Evolutionary conservation across 495 filamentous ascomycete species (phyloP).

Genomic region (Tuber calosporum): DNA sequence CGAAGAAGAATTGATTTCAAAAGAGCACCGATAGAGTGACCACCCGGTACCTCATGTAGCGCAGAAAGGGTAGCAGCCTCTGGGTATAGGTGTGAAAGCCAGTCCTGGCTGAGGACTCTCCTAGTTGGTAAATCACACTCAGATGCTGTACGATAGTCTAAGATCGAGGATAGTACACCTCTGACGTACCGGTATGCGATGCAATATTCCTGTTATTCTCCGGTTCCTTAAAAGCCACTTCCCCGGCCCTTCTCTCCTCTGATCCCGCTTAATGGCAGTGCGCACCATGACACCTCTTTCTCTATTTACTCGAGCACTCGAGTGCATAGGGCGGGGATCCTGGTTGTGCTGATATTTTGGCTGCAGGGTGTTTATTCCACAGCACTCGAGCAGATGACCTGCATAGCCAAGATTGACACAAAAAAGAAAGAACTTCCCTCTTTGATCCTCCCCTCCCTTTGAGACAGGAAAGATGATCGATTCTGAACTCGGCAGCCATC

Average conservation of each 20-base stretch:
- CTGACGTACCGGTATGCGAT: neutral
- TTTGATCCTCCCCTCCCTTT: neutral
- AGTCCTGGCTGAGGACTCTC: neutral
- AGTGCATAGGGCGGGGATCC: neutral
- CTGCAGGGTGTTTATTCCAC: slow-evolving; percentile 15
- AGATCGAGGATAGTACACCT: neutral
- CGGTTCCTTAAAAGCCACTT: neutral
- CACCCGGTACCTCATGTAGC: neutral
- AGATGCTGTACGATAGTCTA: neutral
- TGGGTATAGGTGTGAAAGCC: neutral
- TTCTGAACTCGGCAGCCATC: neutral
- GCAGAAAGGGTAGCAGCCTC: neutral
- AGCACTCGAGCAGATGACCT: neutral
- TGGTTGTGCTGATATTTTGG: neutral
- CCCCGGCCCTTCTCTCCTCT: neutral
- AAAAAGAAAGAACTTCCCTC: slow-evolving; percentile 16
- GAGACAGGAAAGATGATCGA: neutral
- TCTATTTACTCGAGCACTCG: neutral
- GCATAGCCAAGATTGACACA: slow-evolving; percentile 5
- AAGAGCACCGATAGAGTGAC: neutral
- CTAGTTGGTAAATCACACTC: neutral
- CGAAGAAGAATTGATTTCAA: neutral
- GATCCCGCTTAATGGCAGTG: neutral
- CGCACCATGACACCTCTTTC: neutral
- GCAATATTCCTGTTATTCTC: neutral